Evolutionary conservation across 495 filamentous ascomycete genomes (phyloP), one percentile per base, ranked within the genome.

Genomic region (Penicillium coffeae): DNA sequence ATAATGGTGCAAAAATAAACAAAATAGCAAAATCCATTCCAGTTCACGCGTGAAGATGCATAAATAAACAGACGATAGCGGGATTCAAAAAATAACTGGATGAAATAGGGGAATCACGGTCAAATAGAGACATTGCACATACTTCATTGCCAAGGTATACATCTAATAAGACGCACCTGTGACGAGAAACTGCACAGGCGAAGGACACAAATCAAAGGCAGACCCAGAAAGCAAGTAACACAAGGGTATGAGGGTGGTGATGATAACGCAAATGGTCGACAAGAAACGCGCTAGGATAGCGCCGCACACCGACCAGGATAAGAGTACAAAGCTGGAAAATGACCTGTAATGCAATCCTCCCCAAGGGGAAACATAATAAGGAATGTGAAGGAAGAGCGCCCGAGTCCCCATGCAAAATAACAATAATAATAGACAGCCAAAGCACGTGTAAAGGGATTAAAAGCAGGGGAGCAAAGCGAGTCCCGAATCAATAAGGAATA

Each of bases 301-400:
- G 52, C 50, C 58, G 54, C 47, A 50, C 37, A 48, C 54, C 44
- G 50, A 61, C 48, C 59, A 54, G 43, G 56, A 64, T 62, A 56
- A 56, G 55, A 59, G 58, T 64, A 64, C 61, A 64, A 30, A 59
- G 53, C 53, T 59, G 47, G 45, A 58, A 56, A 54, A 64, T 64
- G 53, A 60, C 63, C 58, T 63, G 52, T 59, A 66, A 66, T 66
- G 62, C 63, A 69, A 64, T 56, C 59, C 59, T 33, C 54, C 60
- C 67, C 66, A 62, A 62, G 52, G 55, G 38, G 55, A 61, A 59
- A 36, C 25, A 4, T 56, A 56, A 58, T 44, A 62, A 56, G 47
- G 56, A 59, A 63, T 52, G 55, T 58, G 55, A 52, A 56, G 48
- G 54, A 59, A 63, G 54, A 59, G 66, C 68, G 65, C 70, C 70